These are phyloP conservation scores for Chaetomiaceae sp. DNA, from an alignment of 2,329 filamentous ascomycete genomes.

Conservation along the genomic window DNA sequence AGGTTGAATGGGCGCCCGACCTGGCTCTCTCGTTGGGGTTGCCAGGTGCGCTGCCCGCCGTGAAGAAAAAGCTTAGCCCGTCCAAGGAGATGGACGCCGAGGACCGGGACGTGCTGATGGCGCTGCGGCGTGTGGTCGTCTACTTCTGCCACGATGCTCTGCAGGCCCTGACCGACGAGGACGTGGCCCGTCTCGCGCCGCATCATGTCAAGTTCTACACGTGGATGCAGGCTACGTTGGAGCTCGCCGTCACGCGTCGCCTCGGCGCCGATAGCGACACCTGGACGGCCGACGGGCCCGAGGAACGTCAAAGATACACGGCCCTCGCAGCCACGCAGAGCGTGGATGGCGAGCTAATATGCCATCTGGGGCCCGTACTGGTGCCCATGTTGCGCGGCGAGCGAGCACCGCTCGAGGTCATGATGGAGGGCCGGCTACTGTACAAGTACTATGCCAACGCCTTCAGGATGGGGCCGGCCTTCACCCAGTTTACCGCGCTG, in stretches of 20 bases:
- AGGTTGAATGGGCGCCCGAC: background rate
- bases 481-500: constrained; percentile 16
- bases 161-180: background rate
- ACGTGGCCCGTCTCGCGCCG: background rate
- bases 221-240: constrained; percentile 7
- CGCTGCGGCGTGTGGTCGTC: constrained; percentile 3
- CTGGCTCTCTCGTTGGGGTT: too few species aligned
- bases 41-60: too few species aligned
- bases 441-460: constrained; percentile 29
- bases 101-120: background rate
- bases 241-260: background rate
- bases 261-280: background rate
- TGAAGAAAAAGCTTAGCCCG: background rate
- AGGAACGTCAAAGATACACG: constrained; percentile 13
- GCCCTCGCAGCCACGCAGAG: constrained; percentile 24
- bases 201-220: constrained; percentile 3
- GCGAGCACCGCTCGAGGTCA: constrained; percentile 32
- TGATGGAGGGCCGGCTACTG: constrained; percentile 34
- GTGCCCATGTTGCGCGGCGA: constrained; percentile 32
- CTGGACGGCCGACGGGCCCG: background rate
- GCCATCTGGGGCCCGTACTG: constrained; percentile 31
- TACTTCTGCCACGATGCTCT: constrained; percentile 7
- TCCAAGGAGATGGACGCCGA: background rate
- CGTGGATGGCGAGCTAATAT: constrained; percentile 30
- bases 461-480: constrained; percentile 12